Evolutionary conservation across 257 asterid species (phyloP).

Genomic region (Knoxia roxburghii): DNA sequence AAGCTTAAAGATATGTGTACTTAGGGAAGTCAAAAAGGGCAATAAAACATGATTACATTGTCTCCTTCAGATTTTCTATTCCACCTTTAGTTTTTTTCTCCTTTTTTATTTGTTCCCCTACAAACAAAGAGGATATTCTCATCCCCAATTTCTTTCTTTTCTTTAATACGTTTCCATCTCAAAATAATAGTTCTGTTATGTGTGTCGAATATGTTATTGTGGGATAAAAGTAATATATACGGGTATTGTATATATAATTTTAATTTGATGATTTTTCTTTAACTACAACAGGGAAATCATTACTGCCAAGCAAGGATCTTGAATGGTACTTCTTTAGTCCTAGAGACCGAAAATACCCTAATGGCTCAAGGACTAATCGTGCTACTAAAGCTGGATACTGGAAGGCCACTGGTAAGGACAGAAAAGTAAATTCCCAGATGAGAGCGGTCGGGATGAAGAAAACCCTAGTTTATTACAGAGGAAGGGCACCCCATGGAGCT

Average conservation of each 20-base stretch:
- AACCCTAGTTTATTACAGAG: conserved; percentile 94
- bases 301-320: conserved; percentile 94
- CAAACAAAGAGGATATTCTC: conserved; percentile 8
- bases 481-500: conserved; percentile 97
- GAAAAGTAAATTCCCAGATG: conserved; percentile 76
- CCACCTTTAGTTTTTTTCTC: conserved; percentile 16
- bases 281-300: conserved; percentile 58
- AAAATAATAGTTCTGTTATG: too few relatives aligned
- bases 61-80: conserved; percentile 19
- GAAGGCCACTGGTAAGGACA: conserved; percentile 98
- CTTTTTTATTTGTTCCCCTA: background rate
- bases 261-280: too few relatives aligned
- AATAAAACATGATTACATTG: conserved; percentile 33
- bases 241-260: too few relatives aligned
- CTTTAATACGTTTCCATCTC: background rate
- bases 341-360: conserved; percentile 90
- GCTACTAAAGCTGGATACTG: conserved; percentile 96
- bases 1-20: conserved; percentile 36
- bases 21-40: conserved; percentile 40
- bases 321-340: conserved; percentile 99
- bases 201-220: too few relatives aligned
- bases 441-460: conserved; percentile 93
- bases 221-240: too few relatives aligned
- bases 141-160: background rate
- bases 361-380: conserved; percentile 92